Conservation (phyloP, 768 basidiomycete genomes). For the Suillus variegatus region DNA sequence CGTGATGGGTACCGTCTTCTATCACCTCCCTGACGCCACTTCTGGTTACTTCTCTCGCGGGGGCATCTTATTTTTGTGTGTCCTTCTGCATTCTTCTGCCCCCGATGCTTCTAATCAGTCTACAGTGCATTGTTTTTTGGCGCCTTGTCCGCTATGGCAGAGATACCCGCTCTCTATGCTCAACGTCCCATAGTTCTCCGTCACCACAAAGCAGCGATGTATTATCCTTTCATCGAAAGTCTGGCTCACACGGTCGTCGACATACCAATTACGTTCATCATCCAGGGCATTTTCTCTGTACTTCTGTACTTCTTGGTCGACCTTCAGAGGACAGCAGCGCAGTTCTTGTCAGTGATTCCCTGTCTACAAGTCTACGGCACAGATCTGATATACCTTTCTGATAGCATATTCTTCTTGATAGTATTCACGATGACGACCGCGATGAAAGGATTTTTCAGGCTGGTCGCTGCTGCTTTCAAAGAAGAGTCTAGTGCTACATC, state of each 20-base stretch:
- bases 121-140: constrained; percentile 57
- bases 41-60: constrained; percentile 55
- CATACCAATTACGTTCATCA: constrained; percentile 42
- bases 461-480: constrained; percentile 59
- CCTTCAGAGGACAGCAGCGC: constrained; percentile 52
- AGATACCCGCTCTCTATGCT: constrained; percentile 50
- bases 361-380: not conserved
- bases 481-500: constrained; percentile 64
- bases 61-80: constrained; percentile 81
- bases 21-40: constrained; percentile 41
- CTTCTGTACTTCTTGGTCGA: constrained; percentile 63
- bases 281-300: constrained; percentile 36
- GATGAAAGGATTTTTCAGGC: constrained; percentile 79
- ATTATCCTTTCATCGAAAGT: constrained; percentile 49
- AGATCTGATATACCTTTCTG: constrained; percentile 10
- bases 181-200: constrained; percentile 47
- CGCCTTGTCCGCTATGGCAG: constrained; percentile 59
- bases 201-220: constrained; percentile 48
- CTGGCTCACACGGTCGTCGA: constrained; percentile 50
- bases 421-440: constrained; percentile 57
- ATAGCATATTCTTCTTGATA: constrained; percentile 60
- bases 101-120: constrained; percentile 10
- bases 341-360: constrained; percentile 65
- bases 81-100: constrained; percentile 8
- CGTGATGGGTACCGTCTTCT: constrained; percentile 46